Evolutionary conservation across 768 basidiomycete genomes (phyloP).

Genomic region (Tephrocybe rancida): DNA sequence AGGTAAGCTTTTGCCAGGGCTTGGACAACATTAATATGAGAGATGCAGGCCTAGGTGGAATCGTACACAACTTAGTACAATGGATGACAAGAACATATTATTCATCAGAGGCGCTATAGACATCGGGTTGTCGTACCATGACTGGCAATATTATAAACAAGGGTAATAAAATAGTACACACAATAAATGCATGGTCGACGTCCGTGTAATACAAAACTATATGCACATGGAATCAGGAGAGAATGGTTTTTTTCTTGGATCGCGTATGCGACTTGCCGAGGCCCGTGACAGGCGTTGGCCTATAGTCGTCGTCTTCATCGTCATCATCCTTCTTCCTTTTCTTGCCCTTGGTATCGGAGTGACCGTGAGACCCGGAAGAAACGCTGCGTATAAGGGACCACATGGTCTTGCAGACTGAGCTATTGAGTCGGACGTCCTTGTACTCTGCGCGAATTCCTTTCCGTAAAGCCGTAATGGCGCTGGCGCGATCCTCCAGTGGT

Average conservation of each 20-base stretch:
- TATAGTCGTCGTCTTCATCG: conserved; percentile 48
- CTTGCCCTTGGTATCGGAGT: conserved; percentile 24
- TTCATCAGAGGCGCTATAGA: too few species aligned
- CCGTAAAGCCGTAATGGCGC: conserved; percentile 61
- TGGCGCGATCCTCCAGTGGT: conserved; percentile 48
- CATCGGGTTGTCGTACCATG: too few species aligned
- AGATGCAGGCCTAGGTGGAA: too few species aligned
- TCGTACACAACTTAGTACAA: too few species aligned
- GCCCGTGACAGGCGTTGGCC: conserved; percentile 43
- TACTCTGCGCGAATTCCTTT: conserved; percentile 53
- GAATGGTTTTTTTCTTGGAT: conserved; percentile 29
- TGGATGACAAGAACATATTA: too few species aligned
- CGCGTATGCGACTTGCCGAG: conserved; percentile 47
- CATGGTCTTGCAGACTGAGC: conserved; percentile 50
- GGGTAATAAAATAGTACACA: too few species aligned
- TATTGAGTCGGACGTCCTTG: conserved; percentile 69
- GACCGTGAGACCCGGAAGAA: conserved; percentile 15
- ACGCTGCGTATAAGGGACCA: conserved; percentile 57
- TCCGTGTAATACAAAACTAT: too few species aligned
- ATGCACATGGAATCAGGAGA: conserved; percentile 2
- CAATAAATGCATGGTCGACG: too few species aligned
- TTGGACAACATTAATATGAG: too few species aligned
- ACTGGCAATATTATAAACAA: too few species aligned
- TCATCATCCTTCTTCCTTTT: conserved; percentile 33
- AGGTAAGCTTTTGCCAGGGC: too few species aligned